Evolutionary conservation across 768 basidiomycete genomes (phyloP).

Genomic region (Lactifluus pinguis): DNA sequence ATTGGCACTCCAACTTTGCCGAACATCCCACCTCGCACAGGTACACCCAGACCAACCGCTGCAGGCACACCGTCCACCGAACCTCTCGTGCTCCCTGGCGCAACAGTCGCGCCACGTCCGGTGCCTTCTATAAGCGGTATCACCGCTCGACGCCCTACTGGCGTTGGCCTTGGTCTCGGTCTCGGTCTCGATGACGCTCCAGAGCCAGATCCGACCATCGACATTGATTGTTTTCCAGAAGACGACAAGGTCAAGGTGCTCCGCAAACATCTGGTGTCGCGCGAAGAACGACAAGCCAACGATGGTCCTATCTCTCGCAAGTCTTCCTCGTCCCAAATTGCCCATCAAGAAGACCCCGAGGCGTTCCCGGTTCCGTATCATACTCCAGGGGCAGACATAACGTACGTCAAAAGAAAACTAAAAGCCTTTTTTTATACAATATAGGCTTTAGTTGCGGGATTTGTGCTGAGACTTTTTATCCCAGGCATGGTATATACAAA

Average conservation of each 20-base stretch:
- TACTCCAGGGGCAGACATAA: slow-evolving; percentile 83
- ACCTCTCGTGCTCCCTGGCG: slow-evolving; percentile 13
- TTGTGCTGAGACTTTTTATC: not conserved
- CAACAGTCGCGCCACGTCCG: not conserved
- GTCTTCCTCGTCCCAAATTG: slow-evolving; percentile 21
- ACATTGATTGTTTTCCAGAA: slow-evolving; percentile 55
- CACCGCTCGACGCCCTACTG: slow-evolving; percentile 28
- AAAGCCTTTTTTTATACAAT: not conserved
- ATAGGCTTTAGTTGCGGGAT: not conserved
- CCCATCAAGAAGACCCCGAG: slow-evolving; percentile 44
- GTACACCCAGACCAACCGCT: slow-evolving; percentile 24
- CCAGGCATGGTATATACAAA: slow-evolving; percentile 87
- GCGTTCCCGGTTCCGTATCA: slow-evolving; percentile 84
- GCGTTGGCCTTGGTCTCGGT: slow-evolving; percentile 17
- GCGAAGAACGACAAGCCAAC: slow-evolving; percentile 45
- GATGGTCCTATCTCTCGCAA: slow-evolving; percentile 26
- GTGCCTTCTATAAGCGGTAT: slow-evolving; percentile 30
- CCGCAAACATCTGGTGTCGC: slow-evolving; percentile 69
- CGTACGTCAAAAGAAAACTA: slow-evolving; percentile 75
- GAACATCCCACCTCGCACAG: slow-evolving; percentile 44
- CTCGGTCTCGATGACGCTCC: slow-evolving; percentile 23
- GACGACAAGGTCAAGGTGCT: slow-evolving; percentile 82
- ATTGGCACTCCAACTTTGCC: slow-evolving; percentile 44
- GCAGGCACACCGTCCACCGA: slow-evolving; percentile 9
- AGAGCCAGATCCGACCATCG: slow-evolving; percentile 27